Evolutionary conservation across 768 basidiomycete species (phyloP).

Genomic region (Leucosporidium creatinivorum): DNA sequence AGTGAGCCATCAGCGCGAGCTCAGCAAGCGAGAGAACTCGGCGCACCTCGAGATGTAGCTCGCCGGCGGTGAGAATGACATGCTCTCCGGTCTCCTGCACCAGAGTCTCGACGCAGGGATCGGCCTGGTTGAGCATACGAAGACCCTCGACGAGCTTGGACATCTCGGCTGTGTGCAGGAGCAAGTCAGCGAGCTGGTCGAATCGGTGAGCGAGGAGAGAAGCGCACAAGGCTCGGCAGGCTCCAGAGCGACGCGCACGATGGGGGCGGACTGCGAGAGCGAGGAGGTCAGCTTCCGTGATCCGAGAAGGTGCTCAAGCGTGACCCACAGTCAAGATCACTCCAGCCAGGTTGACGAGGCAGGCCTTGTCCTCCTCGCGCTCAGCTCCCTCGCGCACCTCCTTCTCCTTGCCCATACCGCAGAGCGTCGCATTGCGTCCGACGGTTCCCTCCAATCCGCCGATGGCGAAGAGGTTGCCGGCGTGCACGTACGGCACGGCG

Average conservation of each 20-base stretch:
- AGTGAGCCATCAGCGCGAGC: not conserved
- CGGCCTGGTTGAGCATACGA: constrained; percentile 82
- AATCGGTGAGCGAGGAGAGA: not conserved
- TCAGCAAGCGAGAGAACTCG: not conserved
- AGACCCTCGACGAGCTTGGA: constrained; percentile 78
- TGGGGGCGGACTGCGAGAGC: constrained; percentile 62
- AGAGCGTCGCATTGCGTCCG: constrained; percentile 82
- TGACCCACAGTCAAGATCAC: constrained; percentile 56
- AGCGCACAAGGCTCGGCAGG: constrained; percentile 54
- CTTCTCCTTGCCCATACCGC: constrained; percentile 43
- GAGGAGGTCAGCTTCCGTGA: not conserved
- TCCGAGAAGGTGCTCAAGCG: not conserved
- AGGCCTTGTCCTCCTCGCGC: constrained; percentile 47
- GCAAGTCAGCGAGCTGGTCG: not conserved
- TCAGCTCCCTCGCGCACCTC: constrained; percentile 37
- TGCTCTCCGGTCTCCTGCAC: constrained; percentile 96
- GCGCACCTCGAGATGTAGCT: constrained; percentile 83
- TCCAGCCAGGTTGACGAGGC: constrained; percentile 72
- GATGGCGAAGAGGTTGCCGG: constrained; percentile 92
- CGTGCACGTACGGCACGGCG: constrained; percentile 67
- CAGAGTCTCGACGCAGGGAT: constrained; percentile 95
- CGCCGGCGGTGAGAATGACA: constrained; percentile 91
- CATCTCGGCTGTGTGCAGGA: constrained; percentile 56
- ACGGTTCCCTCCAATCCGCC: constrained; percentile 83
- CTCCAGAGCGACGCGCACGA: constrained; percentile 90